Percentiles rank a stretch among this genome's conserved stretches.
Evolutionary conservation across 2,329 filamentous ascomycete species (phyloP).

Genomic region (Fusarium luffae): DNA sequence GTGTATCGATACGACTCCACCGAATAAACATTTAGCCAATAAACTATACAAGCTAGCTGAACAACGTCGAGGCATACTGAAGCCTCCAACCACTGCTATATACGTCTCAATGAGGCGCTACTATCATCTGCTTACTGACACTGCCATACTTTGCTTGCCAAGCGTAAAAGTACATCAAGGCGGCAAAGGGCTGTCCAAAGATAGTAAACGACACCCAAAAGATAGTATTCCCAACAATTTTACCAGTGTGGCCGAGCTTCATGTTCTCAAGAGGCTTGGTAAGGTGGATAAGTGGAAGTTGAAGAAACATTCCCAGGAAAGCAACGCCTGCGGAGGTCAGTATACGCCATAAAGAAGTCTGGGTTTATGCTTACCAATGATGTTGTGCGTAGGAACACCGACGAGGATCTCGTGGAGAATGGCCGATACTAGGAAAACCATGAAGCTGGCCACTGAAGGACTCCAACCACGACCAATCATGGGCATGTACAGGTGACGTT

Average conservation of each 20-base stretch:
- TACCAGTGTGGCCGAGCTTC: conserved; percentile 75
- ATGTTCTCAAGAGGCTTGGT: conserved; percentile 85
- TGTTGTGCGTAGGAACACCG: conserved; percentile 92
- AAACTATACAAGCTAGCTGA: conserved; percentile 1
- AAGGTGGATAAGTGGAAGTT: conserved; percentile 86
- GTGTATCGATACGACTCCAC: conserved; percentile 2
- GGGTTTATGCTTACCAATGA: conserved; percentile 72
- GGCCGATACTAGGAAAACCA: conserved; percentile 90
- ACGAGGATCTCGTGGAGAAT: conserved; percentile 92
- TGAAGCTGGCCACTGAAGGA: conserved; percentile 74
- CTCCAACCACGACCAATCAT: conserved; percentile 86
- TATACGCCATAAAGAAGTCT: background rate
- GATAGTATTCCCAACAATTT: conserved; percentile 87
- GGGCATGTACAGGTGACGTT: conserved; percentile 90
- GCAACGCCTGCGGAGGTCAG: conserved; percentile 74
- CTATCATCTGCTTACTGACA: conserved; percentile 64
- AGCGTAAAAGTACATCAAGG: conserved; percentile 94
- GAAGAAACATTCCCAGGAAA: conserved; percentile 92
- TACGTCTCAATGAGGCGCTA: conserved; percentile 7
- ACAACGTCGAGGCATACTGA: conserved; percentile 6
- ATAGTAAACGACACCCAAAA: conserved; percentile 98
- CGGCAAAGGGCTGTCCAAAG: conserved; percentile 92
- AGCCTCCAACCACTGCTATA: background rate
- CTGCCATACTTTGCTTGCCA: conserved; percentile 98
- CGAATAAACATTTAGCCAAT: conserved; percentile 9